These are phyloP conservation scores for Amborella trichopoda DNA, from an alignment of 164 flowering plant species.

Conservation along the genomic window DNA sequence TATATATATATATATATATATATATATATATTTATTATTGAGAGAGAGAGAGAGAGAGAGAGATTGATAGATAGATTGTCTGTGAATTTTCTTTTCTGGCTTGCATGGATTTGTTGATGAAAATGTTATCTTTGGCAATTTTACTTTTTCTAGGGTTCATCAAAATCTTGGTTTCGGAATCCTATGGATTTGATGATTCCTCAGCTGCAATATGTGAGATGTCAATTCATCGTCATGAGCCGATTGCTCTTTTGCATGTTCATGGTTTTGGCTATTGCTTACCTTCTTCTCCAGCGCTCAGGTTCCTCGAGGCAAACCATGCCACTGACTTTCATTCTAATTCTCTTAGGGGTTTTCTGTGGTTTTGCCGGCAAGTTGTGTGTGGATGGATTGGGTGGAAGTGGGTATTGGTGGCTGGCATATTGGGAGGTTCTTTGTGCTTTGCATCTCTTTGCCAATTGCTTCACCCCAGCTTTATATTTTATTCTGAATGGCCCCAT, in stretches of 20 bases:
- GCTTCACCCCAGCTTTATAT: slow-evolving; percentile 35
- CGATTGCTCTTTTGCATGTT: slow-evolving; percentile 63
- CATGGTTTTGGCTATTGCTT: slow-evolving; percentile 42
- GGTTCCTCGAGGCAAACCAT: slow-evolving; percentile 42
- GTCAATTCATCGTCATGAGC: slow-evolving; percentile 49
- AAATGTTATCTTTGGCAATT: too few relatives aligned
- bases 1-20: too few relatives aligned
- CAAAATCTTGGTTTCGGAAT: slow-evolving; percentile 75
- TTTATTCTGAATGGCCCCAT: slow-evolving; percentile 55
- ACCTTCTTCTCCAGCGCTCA: slow-evolving; percentile 60
- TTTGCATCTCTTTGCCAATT: slow-evolving; percentile 53
- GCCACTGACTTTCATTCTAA: slow-evolving; percentile 71
- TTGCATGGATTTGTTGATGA: too few relatives aligned
- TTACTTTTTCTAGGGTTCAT: too few relatives aligned
- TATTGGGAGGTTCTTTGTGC: slow-evolving; percentile 65
- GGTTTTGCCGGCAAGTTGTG: slow-evolving; percentile 82
- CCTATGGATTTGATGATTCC: slow-evolving; percentile 41
- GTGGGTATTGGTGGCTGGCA: slow-evolving; percentile 64
- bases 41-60: too few relatives aligned
- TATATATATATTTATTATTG: too few relatives aligned
- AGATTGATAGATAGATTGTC: too few relatives aligned
- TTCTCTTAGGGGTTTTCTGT: slow-evolving; percentile 59
- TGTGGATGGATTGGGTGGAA: slow-evolving; percentile 78
- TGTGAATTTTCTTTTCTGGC: too few relatives aligned
- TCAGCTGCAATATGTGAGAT: slow-evolving; percentile 29